Evolutionary conservation across 345 rosid species (phyloP).

Genomic region (Heritiera littoralis): DNA sequence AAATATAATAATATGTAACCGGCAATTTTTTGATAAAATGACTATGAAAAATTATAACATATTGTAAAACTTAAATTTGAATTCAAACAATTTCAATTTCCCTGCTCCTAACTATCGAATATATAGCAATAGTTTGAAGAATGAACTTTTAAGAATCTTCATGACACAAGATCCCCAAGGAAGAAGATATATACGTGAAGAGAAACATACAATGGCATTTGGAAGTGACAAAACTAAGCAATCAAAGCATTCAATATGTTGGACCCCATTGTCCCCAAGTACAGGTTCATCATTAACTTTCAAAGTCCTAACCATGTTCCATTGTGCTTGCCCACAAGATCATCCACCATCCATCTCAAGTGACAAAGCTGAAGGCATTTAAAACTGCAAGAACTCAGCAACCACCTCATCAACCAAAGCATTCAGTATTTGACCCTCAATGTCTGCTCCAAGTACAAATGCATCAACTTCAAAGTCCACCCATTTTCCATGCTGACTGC

Average conservation of each 20-base stretch:
- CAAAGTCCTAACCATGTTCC: background rate
- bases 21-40: no score
- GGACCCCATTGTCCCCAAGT: background rate
- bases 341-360: slow-evolving; percentile 60
- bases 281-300: background rate
- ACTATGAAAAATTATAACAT: no score
- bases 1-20: no score
- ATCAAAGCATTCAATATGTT: slow-evolving; percentile 6
- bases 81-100: no score
- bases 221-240: slow-evolving; percentile 2
- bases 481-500: slow-evolving; percentile 80
- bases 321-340: slow-evolving; percentile 51
- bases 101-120: no score
- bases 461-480: slow-evolving; percentile 68
- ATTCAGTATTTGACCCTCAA: slow-evolving; percentile 56
- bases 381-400: slow-evolving; percentile 42
- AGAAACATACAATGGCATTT: background rate
- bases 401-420: slow-evolving; percentile 67
- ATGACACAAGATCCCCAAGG: slow-evolving; percentile 12
- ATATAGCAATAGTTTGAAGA: slow-evolving; percentile 1
- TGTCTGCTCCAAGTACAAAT: slow-evolving; percentile 55
- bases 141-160: background rate
- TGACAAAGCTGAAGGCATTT: slow-evolving; percentile 9
- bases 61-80: no score
- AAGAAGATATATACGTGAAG: background rate